Evolutionary conservation across 176 grass and related monocot species (phyloP).

Genomic region (Carex littledalei): DNA sequence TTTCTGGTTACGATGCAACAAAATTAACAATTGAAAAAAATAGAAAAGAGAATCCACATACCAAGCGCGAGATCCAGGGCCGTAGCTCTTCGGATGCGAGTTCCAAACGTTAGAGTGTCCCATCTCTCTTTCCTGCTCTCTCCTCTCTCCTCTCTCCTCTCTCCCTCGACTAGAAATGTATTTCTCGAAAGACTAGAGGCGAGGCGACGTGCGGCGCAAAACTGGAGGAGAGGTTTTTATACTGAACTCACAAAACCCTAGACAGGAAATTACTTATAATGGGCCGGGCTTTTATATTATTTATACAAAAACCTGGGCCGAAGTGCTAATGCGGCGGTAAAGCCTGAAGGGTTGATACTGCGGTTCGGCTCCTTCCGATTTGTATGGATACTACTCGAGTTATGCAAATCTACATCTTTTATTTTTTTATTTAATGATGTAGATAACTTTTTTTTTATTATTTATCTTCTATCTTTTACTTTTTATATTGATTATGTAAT

Average conservation of each 20-base stretch:
- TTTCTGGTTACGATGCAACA: not conserved
- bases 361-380: too few relatives aligned
- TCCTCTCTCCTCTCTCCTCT: not conserved
- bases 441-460: too few relatives aligned
- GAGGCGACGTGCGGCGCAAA: constrained; percentile 1
- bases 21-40: not conserved
- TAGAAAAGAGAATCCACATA: not conserved
- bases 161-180: not conserved
- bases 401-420: too few relatives aligned
- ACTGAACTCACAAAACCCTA: constrained; percentile 19
- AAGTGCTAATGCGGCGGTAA: not conserved
- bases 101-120: constrained; percentile 43
- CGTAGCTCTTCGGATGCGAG: constrained; percentile 41
- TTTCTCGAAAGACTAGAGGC: not conserved
- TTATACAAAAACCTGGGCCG: not conserved
- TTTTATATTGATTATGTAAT: too few relatives aligned
- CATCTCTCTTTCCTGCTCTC: not conserved
- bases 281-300: not conserved
- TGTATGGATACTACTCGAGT: too few relatives aligned
- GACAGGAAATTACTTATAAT: not conserved
- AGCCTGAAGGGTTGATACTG: not conserved
- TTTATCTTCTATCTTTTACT: too few relatives aligned
- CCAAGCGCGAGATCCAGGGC: constrained; percentile 34
- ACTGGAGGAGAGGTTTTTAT: not conserved
- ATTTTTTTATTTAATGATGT: too few relatives aligned